Conservation (phyloP, 257 asterid species). For the Lithospermum erythrorhizon region DNA sequence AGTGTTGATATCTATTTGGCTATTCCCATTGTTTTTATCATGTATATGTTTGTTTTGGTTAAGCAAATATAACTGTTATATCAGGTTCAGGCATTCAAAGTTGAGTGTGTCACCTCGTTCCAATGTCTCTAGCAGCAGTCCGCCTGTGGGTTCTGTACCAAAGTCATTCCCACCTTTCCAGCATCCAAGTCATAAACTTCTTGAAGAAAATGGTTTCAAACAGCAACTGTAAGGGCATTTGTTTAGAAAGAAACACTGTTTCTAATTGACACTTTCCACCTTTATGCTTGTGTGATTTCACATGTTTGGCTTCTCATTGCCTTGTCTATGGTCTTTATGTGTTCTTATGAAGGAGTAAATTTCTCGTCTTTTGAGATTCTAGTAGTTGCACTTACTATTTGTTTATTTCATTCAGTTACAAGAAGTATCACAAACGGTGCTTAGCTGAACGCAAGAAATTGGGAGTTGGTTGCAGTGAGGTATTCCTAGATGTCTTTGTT, state of each 20-base stretch:
- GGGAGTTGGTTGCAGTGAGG: constrained; percentile 98
- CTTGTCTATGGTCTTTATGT: too few relatives aligned
- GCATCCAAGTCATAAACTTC: constrained; percentile 88
- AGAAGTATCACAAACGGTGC: constrained; percentile 68
- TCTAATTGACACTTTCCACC: not conserved
- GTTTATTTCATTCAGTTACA: constrained; percentile 43
- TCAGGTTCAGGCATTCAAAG: constrained; percentile 43
- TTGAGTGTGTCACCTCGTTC: constrained; percentile 73
- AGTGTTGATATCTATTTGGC: too few relatives aligned
- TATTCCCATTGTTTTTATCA: constrained; percentile 2
- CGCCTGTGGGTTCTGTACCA: constrained; percentile 79
- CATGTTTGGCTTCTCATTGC: not conserved
- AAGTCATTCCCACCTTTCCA: constrained; percentile 75
- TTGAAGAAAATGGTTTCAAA: constrained; percentile 86
- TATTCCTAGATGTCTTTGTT: constrained; percentile 12
- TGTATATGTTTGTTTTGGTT: too few relatives aligned
- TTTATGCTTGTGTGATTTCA: not conserved
- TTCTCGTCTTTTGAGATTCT: constrained; percentile 8
- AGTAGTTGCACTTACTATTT: constrained; percentile 8
- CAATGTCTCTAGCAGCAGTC: constrained; percentile 48
- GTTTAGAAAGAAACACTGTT: constrained; percentile 2
- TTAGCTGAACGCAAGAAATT: constrained; percentile 67
- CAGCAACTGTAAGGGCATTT: constrained; percentile 71
- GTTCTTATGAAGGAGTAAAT: not conserved
- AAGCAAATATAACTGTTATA: too few relatives aligned